These are phyloP conservation scores for Colletotrichum viniferum DNA, from an alignment of 2,329 filamentous ascomycete species.

Conservation along the genomic window DNA sequence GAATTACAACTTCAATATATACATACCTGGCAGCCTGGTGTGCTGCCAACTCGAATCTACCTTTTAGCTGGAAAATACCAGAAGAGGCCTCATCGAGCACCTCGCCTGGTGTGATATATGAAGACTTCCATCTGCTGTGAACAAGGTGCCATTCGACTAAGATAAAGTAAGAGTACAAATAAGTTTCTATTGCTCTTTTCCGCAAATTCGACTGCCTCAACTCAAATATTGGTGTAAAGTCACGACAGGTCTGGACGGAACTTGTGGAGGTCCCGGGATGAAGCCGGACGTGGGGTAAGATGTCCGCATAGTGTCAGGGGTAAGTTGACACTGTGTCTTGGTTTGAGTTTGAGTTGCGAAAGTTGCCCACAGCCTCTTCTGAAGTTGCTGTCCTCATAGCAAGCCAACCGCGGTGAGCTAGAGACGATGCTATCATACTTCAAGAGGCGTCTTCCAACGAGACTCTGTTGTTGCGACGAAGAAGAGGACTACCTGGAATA, in stretches of 20 bases:
- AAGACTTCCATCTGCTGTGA: neutral
- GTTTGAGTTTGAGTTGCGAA: neutral
- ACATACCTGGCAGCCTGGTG: neutral
- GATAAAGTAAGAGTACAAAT: fast-evolving
- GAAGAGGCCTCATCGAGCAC: neutral
- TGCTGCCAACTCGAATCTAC: neutral
- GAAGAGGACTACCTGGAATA: neutral
- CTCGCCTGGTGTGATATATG: neutral
- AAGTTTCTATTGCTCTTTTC: fast-evolving
- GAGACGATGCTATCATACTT: neutral
- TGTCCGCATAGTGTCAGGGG: neutral
- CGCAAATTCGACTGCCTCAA: neutral
- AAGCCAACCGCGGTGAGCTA: neutral
- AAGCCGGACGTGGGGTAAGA: neutral
- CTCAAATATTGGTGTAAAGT: neutral
- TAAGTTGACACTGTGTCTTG: neutral
- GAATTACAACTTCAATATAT: neutral
- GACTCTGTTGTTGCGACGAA: neutral
- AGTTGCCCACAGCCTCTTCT: neutral
- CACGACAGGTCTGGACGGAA: neutral
- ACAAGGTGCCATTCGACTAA: neutral
- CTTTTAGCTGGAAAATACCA: fast-evolving
- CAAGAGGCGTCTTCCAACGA: neutral
- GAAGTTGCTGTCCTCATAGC: neutral
- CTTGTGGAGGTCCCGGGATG: neutral